Base-by-base conservation (phyloP, 2,329 filamentous ascomycete species). In the Colletotrichum sublineola region DNA sequence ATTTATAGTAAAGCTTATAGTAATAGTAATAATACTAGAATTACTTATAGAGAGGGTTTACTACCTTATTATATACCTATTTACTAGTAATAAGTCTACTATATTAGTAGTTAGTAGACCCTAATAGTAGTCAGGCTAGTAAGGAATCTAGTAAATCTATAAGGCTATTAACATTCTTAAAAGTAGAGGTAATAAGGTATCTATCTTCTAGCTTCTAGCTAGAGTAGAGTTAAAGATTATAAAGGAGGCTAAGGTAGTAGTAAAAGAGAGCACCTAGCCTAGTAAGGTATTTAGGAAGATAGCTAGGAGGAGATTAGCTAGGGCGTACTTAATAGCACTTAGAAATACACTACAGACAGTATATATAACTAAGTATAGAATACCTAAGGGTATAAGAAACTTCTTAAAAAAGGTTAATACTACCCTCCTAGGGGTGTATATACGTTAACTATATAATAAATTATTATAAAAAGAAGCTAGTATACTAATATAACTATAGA, bases 401-500 rank as follows among this genome's bases (percentile, higher is more conserved):
- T n/a, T 29, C 29, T 64, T n/a, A 5, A 64, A 55, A 12, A 55
- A 14, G 38, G 29, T 64, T 5, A n/a, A 56, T 20, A 14, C 29
- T 2, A 48, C 38, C 18, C 63, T 77, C n/a, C 73, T 53, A 46
- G 74, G 74, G 5, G 73, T 68, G 11, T 57, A 75, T 61, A 75
- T 70, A 18, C 44, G 64, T 36, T 52, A 70, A 40, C 57, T 77
- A 20, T 78, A 78, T 53, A 65, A 77, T 29, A 1, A 36, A 7
- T 44, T 76, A 50, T 70, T 63, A 33, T n/a, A n/a, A n/a, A n/a
- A n/a, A n/a, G n/a, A 77, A 48, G 73, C 74, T 14, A 75, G 67
- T 24, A 69, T 76, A 15, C 69, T 76, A 18, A 73, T 68, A 12
- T 52, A 76, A 65, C 74, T 77, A 1, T 67, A 75, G 52, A 77